Conservation (phyloP, 2,329 filamentous ascomycete genomes). For the Neonectria ditissima region DNA sequence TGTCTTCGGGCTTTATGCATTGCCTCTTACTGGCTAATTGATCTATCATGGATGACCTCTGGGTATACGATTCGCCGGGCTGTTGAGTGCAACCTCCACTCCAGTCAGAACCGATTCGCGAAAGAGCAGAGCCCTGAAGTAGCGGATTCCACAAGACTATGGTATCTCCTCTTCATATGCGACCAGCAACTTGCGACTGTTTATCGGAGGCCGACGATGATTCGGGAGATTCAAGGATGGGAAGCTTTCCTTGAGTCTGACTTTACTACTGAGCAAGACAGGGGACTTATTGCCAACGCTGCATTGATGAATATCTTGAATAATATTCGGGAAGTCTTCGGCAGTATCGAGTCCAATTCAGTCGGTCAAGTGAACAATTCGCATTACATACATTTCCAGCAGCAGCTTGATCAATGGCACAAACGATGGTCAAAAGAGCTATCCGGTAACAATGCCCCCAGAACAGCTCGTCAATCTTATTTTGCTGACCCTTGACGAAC, state of each 20-base stretch:
- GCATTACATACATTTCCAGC: constrained; percentile 54
- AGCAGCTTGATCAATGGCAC: constrained; percentile 54
- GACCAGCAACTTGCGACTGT: constrained; percentile 72
- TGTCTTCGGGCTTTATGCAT: constrained; percentile 70
- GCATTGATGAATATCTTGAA: constrained; percentile 68
- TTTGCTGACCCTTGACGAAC: constrained; percentile 43
- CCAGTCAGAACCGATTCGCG: constrained; percentile 53
- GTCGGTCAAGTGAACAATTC: constrained; percentile 64
- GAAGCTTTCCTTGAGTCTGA: constrained; percentile 65
- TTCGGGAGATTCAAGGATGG: constrained; percentile 69
- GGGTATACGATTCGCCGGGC: constrained; percentile 63
- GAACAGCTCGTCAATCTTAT: rapidly evolving
- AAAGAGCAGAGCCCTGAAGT: constrained; percentile 55
- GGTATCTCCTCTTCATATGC: constrained; percentile 71
- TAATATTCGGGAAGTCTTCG: constrained; percentile 64
- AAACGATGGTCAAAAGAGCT: constrained; percentile 49
- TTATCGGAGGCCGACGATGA: constrained; percentile 68
- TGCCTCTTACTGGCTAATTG: constrained; percentile 72
- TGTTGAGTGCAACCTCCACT: constrained; percentile 58
- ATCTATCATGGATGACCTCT: constrained; percentile 71
- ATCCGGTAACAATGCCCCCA: constrained; percentile 31
- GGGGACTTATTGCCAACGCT: constrained; percentile 69
- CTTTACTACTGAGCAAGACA: constrained; percentile 64
- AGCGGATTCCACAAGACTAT: constrained; percentile 66
- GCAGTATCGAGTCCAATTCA: constrained; percentile 67